Conservation (phyloP, 805 yeast species). For the Teunomyces panamensis region DNA sequence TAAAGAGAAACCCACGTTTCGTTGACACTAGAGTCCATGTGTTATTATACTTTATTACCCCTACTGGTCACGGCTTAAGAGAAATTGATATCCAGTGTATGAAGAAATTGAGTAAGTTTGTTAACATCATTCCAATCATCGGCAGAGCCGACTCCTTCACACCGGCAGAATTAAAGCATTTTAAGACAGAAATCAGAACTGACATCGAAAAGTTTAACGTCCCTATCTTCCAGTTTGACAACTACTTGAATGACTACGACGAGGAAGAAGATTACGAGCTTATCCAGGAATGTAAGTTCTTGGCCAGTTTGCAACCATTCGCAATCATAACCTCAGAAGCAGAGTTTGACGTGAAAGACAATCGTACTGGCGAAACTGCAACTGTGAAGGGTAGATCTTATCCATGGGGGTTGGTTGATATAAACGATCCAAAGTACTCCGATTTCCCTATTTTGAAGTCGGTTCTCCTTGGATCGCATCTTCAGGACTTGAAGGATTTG, state of each 20-base stretch:
- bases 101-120: conserved; percentile 64
- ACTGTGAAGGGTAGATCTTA: conserved; percentile 59
- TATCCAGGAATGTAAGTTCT: conserved; percentile 62
- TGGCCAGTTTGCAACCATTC: conserved; percentile 70
- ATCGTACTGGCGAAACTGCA: conserved; percentile 40
- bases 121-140: conserved; percentile 80
- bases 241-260: conserved; percentile 47
- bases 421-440: conserved; percentile 48
- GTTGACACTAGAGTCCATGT: conserved; percentile 77
- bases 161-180: conserved; percentile 54
- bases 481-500: conserved; percentile 75
- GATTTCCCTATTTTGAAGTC: conserved; percentile 61
- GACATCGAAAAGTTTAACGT: conserved; percentile 69
- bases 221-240: conserved; percentile 74
- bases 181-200: conserved; percentile 56
- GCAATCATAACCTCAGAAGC: conserved; percentile 67
- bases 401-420: conserved; percentile 73
- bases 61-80: conserved; percentile 76
- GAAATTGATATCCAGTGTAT: conserved; percentile 75
- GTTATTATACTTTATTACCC: conserved; percentile 73
- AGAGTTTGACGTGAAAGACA: conserved; percentile 42
- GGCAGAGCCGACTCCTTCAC: conserved; percentile 81
- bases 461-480: conserved; percentile 78
- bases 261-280: conserved; percentile 75
- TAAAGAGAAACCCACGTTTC: conserved; percentile 80